phyloP scores from a whole-genome alignment of 306 rosid genomes.

The Datisca glomerata region DNA sequence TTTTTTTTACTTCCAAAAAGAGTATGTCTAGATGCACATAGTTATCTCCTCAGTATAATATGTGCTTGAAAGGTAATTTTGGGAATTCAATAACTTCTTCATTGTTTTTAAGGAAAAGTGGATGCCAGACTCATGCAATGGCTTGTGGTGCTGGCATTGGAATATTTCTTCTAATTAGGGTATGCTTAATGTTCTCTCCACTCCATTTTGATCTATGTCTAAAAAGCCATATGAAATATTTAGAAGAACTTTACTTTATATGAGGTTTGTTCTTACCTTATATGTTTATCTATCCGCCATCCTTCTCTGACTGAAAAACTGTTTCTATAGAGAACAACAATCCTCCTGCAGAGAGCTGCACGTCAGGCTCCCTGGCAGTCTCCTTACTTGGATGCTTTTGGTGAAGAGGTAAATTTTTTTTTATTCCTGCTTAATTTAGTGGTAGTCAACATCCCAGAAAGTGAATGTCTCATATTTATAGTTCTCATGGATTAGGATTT shows the following conservation, averaged over 20 bases:
- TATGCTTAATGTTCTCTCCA: conserved; percentile 17
- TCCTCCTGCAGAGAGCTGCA: conserved; percentile 77
- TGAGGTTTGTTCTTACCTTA: no score
- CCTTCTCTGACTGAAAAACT: no score
- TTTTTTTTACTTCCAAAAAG: background rate
- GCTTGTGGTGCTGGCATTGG: conserved; percentile 94
- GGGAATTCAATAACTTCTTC: conserved; percentile 4
- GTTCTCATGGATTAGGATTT: no score
- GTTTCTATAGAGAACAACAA: conserved; percentile 65
- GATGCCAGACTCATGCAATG: conserved; percentile 79
- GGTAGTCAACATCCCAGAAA: no score
- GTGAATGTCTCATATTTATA: background rate
- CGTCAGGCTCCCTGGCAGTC: conserved; percentile 99
- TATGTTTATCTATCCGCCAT: no score
- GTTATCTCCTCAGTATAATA: conserved; percentile 4
- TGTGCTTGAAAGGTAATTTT: conserved; percentile 14
- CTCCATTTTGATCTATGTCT: no score
- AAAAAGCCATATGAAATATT: conserved; percentile 5
- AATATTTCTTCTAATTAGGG: conserved; percentile 76
- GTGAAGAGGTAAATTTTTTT: conserved; percentile 89
- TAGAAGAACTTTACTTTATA: no score
- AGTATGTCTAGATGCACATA: background rate
- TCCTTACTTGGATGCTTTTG: conserved; percentile 88
- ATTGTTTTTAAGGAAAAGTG: conserved; percentile 51
- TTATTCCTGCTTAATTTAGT: no score